These are phyloP conservation scores for Penicillium verrucosum DNA, from an alignment of 2,329 filamentous ascomycete species.

Conservation along the genomic window DNA sequence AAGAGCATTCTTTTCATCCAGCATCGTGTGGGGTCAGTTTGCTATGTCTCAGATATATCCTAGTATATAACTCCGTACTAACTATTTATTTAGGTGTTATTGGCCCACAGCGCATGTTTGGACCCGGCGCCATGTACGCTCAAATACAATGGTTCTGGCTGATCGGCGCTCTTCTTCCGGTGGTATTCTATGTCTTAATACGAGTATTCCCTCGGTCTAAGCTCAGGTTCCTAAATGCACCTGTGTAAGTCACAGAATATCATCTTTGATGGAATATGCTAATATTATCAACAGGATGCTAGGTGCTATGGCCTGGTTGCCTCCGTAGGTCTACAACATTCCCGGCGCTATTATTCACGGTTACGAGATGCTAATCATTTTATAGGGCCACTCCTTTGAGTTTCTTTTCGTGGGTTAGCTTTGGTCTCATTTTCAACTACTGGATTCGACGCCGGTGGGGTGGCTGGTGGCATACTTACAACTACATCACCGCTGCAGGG, in stretches of 20 bases:
- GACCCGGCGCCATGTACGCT: conserved; percentile 57
- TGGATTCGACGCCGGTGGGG: conserved; percentile 31
- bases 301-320: conserved; percentile 27
- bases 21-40: conserved; percentile 62
- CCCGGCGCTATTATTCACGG: conserved; percentile 18
- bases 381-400: conserved; percentile 58
- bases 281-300: conserved; percentile 19
- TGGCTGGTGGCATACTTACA: conserved; percentile 43
- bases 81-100: conserved; percentile 53
- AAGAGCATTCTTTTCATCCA: conserved; percentile 61
- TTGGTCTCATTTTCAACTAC: conserved; percentile 44
- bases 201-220: conserved; percentile 58
- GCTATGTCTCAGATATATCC: not conserved
- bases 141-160: conserved; percentile 67
- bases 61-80: conserved; percentile 35
- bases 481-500: conserved; percentile 40
- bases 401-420: conserved; percentile 64
- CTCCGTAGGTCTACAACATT: conserved; percentile 43
- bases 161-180: conserved; percentile 58
- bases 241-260: conserved; percentile 30
- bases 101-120: conserved; percentile 65
- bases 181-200: conserved; percentile 57
- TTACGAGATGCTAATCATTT: conserved; percentile 1
- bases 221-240: conserved; percentile 62
- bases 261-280: not conserved